phyloP scores from a whole-genome alignment of 1,139 yeast genomes.

The Kluyveromyces sp. region DNA sequence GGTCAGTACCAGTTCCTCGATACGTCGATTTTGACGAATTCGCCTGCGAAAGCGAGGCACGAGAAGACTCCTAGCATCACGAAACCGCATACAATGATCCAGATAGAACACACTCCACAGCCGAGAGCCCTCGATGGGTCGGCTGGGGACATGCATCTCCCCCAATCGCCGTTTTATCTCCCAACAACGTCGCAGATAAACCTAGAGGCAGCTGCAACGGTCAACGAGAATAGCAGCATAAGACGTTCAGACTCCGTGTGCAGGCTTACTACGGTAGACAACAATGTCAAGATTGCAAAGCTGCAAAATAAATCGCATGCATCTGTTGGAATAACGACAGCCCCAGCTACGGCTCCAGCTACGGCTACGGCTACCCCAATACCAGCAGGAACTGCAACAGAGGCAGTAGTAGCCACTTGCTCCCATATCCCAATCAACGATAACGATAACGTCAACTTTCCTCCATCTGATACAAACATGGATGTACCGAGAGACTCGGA shows the following conservation, averaged over 20 bases:
- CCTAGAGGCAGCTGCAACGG: constrained; percentile 15
- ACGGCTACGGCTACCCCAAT: too few relatives aligned
- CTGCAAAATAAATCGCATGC: not conserved
- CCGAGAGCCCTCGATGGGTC: constrained; percentile 3
- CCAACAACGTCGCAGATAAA: constrained; percentile 13
- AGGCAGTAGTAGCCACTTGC: too few relatives aligned
- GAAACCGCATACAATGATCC: constrained; percentile 8
- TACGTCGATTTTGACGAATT: constrained; percentile 9
- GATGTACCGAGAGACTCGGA: not conserved
- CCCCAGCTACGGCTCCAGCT: too few relatives aligned
- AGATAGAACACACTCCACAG: constrained; percentile 5
- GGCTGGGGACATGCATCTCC: not conserved
- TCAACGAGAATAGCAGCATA: constrained; percentile 10
- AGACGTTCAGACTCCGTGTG: constrained; percentile 5
- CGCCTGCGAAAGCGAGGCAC: constrained; percentile 10
- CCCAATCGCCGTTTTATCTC: constrained; percentile 13
- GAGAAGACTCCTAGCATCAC: constrained; percentile 13
- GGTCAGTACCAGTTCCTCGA: not conserved
- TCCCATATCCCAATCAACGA: too few relatives aligned
- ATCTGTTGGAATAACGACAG: too few relatives aligned
- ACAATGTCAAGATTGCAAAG: not conserved
- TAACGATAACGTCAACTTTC: too few relatives aligned
- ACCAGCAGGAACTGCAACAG: too few relatives aligned
- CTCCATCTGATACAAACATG: not conserved
- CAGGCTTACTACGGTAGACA: not conserved